Conservation (phyloP, 2,329 filamentous ascomycete genomes). For the Talaromyces sp. region DNA sequence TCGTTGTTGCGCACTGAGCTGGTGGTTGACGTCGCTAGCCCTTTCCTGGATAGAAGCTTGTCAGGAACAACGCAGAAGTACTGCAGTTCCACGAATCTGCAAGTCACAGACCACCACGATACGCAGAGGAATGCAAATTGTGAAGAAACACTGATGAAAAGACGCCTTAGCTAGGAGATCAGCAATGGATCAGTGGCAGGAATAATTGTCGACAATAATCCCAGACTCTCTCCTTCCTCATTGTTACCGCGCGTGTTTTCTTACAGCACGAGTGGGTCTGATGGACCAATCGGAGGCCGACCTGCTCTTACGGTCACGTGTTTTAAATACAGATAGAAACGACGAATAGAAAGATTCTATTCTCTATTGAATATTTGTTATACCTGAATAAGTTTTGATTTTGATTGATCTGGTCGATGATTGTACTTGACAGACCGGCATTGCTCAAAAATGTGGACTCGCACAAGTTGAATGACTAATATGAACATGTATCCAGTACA, state of each 20-base stretch:
- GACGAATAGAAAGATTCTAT: background rate
- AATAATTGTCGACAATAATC: slow-evolving; percentile 6
- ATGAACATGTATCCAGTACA: slow-evolving; percentile 11
- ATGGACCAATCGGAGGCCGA: background rate
- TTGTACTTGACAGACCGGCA: background rate
- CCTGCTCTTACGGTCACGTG: background rate
- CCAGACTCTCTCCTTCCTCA: slow-evolving; percentile 8
- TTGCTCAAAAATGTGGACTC: background rate
- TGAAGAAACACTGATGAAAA: background rate
- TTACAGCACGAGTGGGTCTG: slow-evolving; percentile 1
- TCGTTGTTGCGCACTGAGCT: background rate
- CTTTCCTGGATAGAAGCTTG: slow-evolving; percentile 19
- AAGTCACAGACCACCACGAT: slow-evolving; percentile 3
- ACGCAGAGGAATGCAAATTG: background rate
- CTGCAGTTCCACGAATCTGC: slow-evolving; percentile 8
- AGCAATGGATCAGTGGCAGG: slow-evolving; percentile 5
- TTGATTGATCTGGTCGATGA: background rate
- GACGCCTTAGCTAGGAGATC: background rate
- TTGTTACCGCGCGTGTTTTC: slow-evolving; percentile 13
- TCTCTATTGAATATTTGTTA: background rate
- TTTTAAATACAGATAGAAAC: background rate
- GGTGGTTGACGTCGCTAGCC: slow-evolving; percentile 15
- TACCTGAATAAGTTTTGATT: background rate
- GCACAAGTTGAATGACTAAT: background rate
- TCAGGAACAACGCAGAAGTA: slow-evolving; percentile 13